A percentile compares a stretch with the other conserved stretches of the same genome.
phyloP scores from a whole-genome alignment of 345 rosid species.

The Citrus unshiu region DNA sequence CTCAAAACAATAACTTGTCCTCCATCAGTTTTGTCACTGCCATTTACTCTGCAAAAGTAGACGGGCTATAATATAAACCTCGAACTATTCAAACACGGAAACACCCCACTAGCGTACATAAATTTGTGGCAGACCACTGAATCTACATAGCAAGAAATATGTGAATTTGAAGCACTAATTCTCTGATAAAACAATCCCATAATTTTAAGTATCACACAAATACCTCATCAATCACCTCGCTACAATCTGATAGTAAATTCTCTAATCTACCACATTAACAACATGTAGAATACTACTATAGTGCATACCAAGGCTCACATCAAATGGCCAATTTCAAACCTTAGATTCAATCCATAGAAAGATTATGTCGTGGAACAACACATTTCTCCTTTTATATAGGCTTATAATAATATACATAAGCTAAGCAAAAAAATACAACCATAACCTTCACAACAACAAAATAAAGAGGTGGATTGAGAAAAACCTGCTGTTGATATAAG shows the following conservation, averaged over 20 bases:
- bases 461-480: constrained; percentile 2
- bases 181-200: neutral
- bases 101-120: neutral
- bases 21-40: neutral
- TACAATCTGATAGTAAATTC: neutral
- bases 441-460: neutral
- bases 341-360: neutral
- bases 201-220: neutral
- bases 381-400: neutral
- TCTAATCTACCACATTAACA: neutral
- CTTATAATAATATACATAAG: neutral
- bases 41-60: neutral
- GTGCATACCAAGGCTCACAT: neutral
- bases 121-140: neutral
- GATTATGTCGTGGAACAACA: neutral
- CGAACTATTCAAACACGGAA: neutral
- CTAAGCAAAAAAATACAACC: neutral
- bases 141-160: neutral
- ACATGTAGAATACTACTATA: neutral
- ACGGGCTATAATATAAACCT: neutral
- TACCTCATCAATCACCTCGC: no score
- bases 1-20: neutral
- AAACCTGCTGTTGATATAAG: constrained; percentile 72
- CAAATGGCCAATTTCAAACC: neutral
- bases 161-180: neutral